Evolutionary conservation across 1,284 basidiomycete genomes (phyloP).

Genomic region (Ceratobasidium sp.): DNA sequence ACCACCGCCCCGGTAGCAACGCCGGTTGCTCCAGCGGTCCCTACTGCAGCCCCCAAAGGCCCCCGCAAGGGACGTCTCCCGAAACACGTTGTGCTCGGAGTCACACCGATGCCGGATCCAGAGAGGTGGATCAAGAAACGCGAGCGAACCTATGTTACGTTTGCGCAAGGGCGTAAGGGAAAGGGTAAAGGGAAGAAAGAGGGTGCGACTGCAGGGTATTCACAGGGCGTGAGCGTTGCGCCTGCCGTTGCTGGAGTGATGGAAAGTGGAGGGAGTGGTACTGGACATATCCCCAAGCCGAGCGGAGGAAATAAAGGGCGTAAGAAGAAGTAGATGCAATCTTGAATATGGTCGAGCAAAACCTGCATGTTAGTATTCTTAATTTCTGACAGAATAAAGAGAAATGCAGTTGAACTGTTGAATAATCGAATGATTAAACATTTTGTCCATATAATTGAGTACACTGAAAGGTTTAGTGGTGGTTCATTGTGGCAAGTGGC

Average conservation of each 20-base stretch:
- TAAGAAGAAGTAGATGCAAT: constrained; percentile 44
- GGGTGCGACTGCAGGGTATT: constrained; percentile 43
- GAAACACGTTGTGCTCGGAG: constrained; percentile 75
- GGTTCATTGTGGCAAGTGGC: background rate
- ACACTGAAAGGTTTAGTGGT: background rate
- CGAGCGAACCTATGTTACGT: constrained; percentile 65
- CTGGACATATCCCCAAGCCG: constrained; percentile 35
- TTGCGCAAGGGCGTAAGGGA: constrained; percentile 44
- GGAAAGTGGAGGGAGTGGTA: constrained; percentile 48
- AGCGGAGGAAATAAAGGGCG: constrained; percentile 37
- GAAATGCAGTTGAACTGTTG: background rate
- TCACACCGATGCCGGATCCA: constrained; percentile 80
- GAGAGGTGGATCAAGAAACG: constrained; percentile 87
- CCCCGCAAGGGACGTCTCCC: constrained; percentile 76
- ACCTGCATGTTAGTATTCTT: too few relatives aligned
- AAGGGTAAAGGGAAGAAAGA: constrained; percentile 47
- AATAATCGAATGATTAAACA: background rate
- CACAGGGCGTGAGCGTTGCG: constrained; percentile 34
- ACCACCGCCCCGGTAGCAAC: background rate
- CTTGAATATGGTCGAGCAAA: background rate
- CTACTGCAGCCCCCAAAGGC: constrained; percentile 61
- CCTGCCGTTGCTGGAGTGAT: constrained; percentile 47
- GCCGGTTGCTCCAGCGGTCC: constrained; percentile 3
- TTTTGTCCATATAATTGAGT: background rate
- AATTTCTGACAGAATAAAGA: too few relatives aligned